phyloP scores from a whole-genome alignment of 1,139 yeast genomes.

The Lodderomyces oxycetoniae region DNA sequence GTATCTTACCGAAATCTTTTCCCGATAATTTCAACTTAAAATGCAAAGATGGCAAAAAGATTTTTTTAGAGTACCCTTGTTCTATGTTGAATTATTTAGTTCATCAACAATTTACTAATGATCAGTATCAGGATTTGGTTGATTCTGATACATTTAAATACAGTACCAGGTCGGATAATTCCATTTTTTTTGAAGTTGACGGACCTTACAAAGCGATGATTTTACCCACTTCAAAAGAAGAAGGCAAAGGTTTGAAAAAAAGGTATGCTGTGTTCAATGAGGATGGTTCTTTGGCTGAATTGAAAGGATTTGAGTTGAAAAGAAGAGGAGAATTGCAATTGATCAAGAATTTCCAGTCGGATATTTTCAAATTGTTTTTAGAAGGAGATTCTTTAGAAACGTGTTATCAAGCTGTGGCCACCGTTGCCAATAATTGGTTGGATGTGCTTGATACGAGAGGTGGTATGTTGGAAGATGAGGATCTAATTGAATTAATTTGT shows the following conservation, averaged over 20 bases:
- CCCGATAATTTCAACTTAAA: conserved; percentile 82
- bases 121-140: conserved; percentile 84
- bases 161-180: conserved; percentile 79
- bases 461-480: conserved; percentile 85
- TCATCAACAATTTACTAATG: conserved; percentile 85
- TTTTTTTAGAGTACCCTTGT: conserved; percentile 86
- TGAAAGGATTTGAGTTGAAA: conserved; percentile 94
- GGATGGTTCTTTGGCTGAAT: conserved; percentile 90
- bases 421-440: conserved; percentile 92
- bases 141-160: conserved; percentile 68
- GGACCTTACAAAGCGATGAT: conserved; percentile 99
- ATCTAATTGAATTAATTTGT: conserved; percentile 88
- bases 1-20: conserved; percentile 87
- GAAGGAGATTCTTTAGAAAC: conserved; percentile 74
- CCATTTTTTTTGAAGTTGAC: conserved; percentile 96
- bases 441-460: conserved; percentile 91
- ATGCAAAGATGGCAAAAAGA: conserved; percentile 70
- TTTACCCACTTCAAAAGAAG: conserved; percentile 94
- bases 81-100: conserved; percentile 94
- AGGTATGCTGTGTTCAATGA: conserved; percentile 95
- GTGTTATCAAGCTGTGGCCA: conserved; percentile 87
- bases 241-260: conserved; percentile 93
- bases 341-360: conserved; percentile 92
- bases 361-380: conserved; percentile 83
- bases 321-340: conserved; percentile 94